phyloP scores from a whole-genome alignment of 164 flowering plant genomes.

The Liquidambar formosana region DNA sequence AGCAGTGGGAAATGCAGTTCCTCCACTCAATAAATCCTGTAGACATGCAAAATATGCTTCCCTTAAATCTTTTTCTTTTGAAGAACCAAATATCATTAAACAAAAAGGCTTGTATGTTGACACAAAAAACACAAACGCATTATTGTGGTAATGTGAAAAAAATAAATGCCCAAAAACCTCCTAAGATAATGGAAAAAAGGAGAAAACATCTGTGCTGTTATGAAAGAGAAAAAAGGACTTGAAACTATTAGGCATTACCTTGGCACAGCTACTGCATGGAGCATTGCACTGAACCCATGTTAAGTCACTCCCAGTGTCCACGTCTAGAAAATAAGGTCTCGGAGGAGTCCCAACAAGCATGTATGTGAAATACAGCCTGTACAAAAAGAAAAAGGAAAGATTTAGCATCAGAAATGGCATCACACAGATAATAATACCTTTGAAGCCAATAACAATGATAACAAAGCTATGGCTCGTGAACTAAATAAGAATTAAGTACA shows the following conservation, averaged over 20 bases:
- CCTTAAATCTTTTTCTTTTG: background rate
- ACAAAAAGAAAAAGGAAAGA: background rate
- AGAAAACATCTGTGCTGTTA: background rate
- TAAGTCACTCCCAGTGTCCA: constrained; percentile 90
- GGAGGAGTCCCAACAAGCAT: constrained; percentile 69
- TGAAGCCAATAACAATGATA: background rate
- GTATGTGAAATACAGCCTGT: constrained; percentile 59
- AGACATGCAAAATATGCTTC: background rate
- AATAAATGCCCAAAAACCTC: background rate
- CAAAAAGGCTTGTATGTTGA: too few species aligned
- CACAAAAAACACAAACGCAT: too few species aligned
- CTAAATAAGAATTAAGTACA: background rate
- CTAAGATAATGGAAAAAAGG: background rate
- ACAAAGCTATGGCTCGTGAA: background rate
- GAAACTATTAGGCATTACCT: constrained; percentile 29
- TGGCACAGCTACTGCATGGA: constrained; percentile 73
- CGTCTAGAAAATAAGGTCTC: constrained; percentile 67
- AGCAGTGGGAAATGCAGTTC: background rate
- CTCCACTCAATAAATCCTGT: background rate
- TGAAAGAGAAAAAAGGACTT: too few species aligned
- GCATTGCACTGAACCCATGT: constrained; percentile 95
- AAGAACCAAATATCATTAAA: background rate
- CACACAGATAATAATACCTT: background rate
- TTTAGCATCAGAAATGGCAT: background rate
- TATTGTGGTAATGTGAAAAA: too few species aligned